Conservation (phyloP, 805 yeast species). For the Zygosaccharomyces siamensis region DNA sequence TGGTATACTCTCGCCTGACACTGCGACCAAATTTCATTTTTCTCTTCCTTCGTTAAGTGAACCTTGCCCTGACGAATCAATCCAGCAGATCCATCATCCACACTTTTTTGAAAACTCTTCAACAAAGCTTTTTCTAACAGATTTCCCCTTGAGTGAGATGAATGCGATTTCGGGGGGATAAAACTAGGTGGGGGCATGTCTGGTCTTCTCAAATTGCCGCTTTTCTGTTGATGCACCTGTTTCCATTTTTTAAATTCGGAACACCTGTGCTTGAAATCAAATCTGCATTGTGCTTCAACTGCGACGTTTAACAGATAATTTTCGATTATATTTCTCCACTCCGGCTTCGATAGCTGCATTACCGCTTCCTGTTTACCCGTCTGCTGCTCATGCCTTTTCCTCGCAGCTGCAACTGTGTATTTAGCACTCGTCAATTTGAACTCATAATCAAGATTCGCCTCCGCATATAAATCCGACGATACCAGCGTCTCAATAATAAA, state of each 20-base stretch:
- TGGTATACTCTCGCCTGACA: slow-evolving; percentile 57
- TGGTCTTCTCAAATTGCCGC: slow-evolving; percentile 24
- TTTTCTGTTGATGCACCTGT: slow-evolving; percentile 22
- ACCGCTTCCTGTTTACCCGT: slow-evolving; percentile 24
- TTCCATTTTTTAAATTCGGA: slow-evolving; percentile 43
- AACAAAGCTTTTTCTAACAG: slow-evolving; percentile 35
- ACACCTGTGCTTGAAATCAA: slow-evolving; percentile 54
- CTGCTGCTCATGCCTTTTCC: slow-evolving; percentile 43
- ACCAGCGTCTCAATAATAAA: slow-evolving; percentile 47
- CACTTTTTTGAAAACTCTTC: slow-evolving; percentile 18
- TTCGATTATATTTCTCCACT: slow-evolving; percentile 73
- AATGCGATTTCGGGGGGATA: slow-evolving; percentile 15
- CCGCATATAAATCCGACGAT: slow-evolving; percentile 59
- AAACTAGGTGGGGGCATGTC: slow-evolving; percentile 36
- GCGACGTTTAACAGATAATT: slow-evolving; percentile 60
- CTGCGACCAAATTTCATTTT: slow-evolving; percentile 55
- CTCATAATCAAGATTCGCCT: slow-evolving; percentile 50
- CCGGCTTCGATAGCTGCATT: slow-evolving; percentile 45
- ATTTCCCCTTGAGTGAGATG: slow-evolving; percentile 7
- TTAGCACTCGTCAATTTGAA: slow-evolving; percentile 57
- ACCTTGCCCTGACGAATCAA: slow-evolving; percentile 19
- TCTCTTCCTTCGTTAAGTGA: slow-evolving; percentile 49
- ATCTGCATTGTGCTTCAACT: slow-evolving; percentile 66
- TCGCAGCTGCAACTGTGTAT: slow-evolving; percentile 55
- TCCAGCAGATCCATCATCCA: slow-evolving; percentile 11